Conservation (phyloP, 192 early-diverging fungal species). For the Dissophora ornata region DNA sequence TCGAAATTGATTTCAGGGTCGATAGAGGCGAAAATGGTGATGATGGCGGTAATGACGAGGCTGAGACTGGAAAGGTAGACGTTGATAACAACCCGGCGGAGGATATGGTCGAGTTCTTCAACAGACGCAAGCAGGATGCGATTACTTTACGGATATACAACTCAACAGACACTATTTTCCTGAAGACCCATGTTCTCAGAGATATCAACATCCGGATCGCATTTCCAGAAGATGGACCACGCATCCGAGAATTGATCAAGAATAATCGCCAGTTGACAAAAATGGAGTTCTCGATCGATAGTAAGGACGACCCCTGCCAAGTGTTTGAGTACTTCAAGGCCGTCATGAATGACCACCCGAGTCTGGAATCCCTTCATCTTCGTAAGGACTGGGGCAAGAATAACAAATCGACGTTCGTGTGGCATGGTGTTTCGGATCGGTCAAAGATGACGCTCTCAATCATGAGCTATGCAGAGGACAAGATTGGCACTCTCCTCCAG, state of each 20-base stretch:
- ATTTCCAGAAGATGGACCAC: conserved; percentile 34
- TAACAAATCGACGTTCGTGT: conserved; percentile 25
- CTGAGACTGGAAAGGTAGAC: neutral
- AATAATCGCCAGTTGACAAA: conserved; percentile 20
- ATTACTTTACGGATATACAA: conserved; percentile 21
- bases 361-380: conserved; percentile 24
- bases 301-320: conserved; percentile 33
- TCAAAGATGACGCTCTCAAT: conserved; percentile 39
- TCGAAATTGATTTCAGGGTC: conserved; percentile 22
- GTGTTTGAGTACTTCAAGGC: conserved; percentile 50
- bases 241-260: conserved; percentile 45
- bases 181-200: conserved; percentile 18
- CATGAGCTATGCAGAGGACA: conserved; percentile 36
- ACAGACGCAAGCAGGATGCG: conserved; percentile 15
- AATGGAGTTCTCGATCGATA: conserved; percentile 21
- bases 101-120: conserved; percentile 15
- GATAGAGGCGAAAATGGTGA: neutral
- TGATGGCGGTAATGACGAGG: neutral
- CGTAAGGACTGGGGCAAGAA: conserved; percentile 21
- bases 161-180: conserved; percentile 4
- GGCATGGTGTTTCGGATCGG: conserved; percentile 37
- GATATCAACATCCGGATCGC: conserved; percentile 35
- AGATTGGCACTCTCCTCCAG: conserved; percentile 37
- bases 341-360: conserved; percentile 24
- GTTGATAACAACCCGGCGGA: neutral